These are phyloP conservation scores for Globisporangium yorkense DNA, from an alignment of 352 stramenopile species.

Conservation along the genomic window DNA sequence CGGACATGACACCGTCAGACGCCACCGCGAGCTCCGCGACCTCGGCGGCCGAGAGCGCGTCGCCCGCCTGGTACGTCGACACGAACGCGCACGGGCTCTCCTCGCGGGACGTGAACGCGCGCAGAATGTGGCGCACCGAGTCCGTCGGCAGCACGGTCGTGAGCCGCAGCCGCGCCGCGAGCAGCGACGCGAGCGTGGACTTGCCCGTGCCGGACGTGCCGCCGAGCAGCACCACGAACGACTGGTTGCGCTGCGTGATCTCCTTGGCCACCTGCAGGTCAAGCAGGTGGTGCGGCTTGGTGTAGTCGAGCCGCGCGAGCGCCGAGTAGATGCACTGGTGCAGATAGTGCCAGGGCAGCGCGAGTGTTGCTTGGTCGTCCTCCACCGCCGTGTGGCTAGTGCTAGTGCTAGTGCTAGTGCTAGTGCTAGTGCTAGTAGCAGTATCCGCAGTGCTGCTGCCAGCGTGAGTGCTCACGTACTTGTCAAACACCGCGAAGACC, in stretches of 20 bases:
- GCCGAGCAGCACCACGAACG: constrained; percentile 82
- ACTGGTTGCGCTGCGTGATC: constrained; percentile 81
- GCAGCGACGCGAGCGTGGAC: constrained; percentile 75
- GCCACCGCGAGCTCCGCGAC: constrained; percentile 37
- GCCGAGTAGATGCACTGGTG: constrained; percentile 82
- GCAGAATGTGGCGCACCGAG: constrained; percentile 79
- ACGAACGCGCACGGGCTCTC: constrained; percentile 80
- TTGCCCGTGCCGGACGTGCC: constrained; percentile 84
- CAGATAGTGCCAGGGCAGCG: constrained; percentile 65
- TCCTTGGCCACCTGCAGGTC: constrained; percentile 84
- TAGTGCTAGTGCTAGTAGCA: not conserved
- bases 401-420: too few relatives aligned
- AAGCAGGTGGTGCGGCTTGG: constrained; percentile 79
- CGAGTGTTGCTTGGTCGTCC: not conserved
- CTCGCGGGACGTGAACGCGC: constrained; percentile 75
- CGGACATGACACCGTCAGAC: constrained; percentile 45
- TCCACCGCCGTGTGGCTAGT: not conserved
- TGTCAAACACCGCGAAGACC: constrained; percentile 56
- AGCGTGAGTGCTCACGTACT: constrained; percentile 32
- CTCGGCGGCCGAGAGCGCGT: constrained; percentile 47
- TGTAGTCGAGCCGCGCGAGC: constrained; percentile 74
- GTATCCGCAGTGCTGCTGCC: not conserved
- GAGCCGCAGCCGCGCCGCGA: constrained; percentile 68
- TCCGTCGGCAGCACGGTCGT: constrained; percentile 83
- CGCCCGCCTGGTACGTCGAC: constrained; percentile 85